Conservation (phyloP, 495 filamentous ascomycete species). For the Daldinia vernicosa region DNA sequence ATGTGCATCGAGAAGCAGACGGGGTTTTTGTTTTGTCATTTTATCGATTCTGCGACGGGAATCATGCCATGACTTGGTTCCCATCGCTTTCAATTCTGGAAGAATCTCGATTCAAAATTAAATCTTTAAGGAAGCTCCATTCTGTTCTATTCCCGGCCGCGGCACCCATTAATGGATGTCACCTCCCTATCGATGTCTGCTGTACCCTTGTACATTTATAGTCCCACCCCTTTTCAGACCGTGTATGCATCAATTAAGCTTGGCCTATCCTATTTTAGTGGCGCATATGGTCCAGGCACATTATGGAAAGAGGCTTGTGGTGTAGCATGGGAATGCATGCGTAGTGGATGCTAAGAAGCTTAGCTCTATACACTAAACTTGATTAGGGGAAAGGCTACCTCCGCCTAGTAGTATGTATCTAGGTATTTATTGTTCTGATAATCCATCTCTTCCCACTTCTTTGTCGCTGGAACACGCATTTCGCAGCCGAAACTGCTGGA, state of each 20-base stretch:
- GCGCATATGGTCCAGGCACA: conserved; percentile 8
- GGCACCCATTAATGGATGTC: conserved; percentile 8
- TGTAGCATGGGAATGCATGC: conserved; percentile 10
- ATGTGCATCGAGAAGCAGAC: not conserved
- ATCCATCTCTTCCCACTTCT: not conserved
- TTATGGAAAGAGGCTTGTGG: conserved; percentile 4
- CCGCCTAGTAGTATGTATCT: not conserved
- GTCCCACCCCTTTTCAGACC: conserved; percentile 23
- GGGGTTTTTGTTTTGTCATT: not conserved
- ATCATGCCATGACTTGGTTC: conserved; percentile 30
- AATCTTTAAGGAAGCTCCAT: conserved; percentile 30
- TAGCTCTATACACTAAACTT: conserved; percentile 20
- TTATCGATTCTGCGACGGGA: not conserved
- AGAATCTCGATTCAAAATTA: conserved; percentile 32
- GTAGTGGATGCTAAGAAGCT: conserved; percentile 32
- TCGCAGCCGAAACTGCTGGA: conserved; percentile 6
- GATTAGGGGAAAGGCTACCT: conserved; percentile 16
- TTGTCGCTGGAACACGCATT: not conserved
- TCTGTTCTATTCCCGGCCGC: conserved; percentile 25
- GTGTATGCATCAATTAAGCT: conserved; percentile 24
- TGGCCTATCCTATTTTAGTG: conserved; percentile 16
- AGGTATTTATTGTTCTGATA: conserved; percentile 13
- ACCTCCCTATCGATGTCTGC: not conserved
- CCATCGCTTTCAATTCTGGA: conserved; percentile 12
- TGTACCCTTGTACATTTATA: not conserved